Conservation (phyloP, 2,329 filamentous ascomycete species). For the Aaosphaeria arxii region DNA sequence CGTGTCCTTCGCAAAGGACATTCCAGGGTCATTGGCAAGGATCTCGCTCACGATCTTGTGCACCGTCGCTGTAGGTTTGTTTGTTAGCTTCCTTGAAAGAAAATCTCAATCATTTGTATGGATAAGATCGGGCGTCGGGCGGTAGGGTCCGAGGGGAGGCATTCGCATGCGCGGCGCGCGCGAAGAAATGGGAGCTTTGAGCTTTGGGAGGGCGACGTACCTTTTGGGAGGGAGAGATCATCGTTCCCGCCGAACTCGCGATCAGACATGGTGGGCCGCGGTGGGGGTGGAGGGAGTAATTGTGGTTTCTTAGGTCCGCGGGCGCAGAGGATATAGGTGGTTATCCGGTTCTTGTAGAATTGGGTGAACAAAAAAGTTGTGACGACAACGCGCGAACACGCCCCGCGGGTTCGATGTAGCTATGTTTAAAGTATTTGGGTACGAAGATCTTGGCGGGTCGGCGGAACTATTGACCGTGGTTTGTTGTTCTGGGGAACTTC, state of each 20-base stretch:
- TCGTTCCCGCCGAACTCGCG: slow-evolving; percentile 44
- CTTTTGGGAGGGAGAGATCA: slow-evolving; percentile 42
- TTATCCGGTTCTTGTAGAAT: too few species aligned
- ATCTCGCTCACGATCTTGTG: slow-evolving; percentile 93
- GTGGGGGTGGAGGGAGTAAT: background rate
- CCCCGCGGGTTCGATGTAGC: too few species aligned
- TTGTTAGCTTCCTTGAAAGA: slow-evolving; percentile 5
- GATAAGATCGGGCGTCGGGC: background rate
- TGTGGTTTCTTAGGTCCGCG: background rate
- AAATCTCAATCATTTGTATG: background rate
- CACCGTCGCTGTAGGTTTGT: slow-evolving; percentile 55
- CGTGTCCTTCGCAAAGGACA: slow-evolving; percentile 91
- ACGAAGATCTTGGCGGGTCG: too few species aligned
- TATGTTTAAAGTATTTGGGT: too few species aligned
- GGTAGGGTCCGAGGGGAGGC: too few species aligned
- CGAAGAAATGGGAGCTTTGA: background rate
- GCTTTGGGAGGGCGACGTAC: slow-evolving; percentile 15
- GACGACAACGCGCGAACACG: too few species aligned
- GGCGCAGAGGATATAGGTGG: background rate
- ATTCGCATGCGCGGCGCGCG: too few species aligned
- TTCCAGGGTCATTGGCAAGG: slow-evolving; percentile 69
- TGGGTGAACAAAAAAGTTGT: too few species aligned
- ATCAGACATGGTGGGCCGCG: slow-evolving; percentile 35
- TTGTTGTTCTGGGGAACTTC: too few species aligned
- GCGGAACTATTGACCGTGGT: too few species aligned